Evolutionary conservation across 2,329 filamentous ascomycete species (phyloP).

Genomic region (Scortechinia acanthostroma): DNA sequence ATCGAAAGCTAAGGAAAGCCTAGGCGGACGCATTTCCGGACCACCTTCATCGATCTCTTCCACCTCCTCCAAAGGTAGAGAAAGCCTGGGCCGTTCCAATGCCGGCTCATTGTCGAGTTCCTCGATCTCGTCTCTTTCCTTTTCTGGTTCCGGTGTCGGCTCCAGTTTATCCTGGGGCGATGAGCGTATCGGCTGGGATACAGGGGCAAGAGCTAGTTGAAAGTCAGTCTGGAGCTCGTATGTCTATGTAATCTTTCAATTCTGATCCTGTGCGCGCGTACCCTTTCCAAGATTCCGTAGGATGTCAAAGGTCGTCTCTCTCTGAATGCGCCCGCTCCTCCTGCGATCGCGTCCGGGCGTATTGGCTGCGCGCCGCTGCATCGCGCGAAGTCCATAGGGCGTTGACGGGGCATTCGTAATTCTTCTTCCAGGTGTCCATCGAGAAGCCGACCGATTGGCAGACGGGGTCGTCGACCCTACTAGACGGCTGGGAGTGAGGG

Average conservation of each 20-base stretch:
- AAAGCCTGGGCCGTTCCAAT: conserved; percentile 24
- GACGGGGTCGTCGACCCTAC: not conserved
- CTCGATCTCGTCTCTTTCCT: conserved; percentile 25
- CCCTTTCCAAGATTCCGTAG: conserved; percentile 41
- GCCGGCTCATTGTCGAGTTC: conserved; percentile 36
- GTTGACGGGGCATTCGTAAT: conserved; percentile 33
- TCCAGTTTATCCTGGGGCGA: conserved; percentile 28
- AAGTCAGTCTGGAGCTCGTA: no score
- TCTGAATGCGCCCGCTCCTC: conserved; percentile 35
- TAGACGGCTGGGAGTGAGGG: conserved; percentile 1
- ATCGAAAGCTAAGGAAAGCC: conserved; percentile 29
- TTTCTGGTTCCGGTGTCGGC: conserved; percentile 13
- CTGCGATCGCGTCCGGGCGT: conserved; percentile 38
- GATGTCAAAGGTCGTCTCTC: conserved; percentile 46
- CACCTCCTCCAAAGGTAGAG: conserved; percentile 23
- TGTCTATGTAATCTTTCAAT: no score
- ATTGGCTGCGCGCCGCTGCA: conserved; percentile 41
- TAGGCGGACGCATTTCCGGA: conserved; percentile 23
- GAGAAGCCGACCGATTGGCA: not conserved
- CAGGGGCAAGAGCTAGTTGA: conserved; percentile 33
- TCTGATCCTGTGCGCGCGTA: no score
- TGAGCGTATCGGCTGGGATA: conserved; percentile 32
- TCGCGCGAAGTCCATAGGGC: conserved; percentile 42
- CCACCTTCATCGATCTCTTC: conserved; percentile 24
- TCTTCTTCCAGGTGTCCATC: not conserved